phyloP scores from a whole-genome alignment of 331 rosid genomes.

The Acacia concinna region DNA sequence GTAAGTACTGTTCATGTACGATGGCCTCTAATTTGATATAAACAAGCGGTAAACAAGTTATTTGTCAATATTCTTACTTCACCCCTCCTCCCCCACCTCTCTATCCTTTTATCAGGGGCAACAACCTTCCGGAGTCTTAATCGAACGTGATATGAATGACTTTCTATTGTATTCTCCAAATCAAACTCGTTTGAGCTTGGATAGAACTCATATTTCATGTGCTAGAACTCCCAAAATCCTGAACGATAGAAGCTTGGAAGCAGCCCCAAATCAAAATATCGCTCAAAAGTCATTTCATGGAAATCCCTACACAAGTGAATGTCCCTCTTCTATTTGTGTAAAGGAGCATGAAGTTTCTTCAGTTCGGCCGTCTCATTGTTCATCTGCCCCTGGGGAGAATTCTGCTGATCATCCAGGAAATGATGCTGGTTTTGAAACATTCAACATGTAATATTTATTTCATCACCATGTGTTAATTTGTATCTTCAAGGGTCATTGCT shows the following conservation, averaged over 20 bases:
- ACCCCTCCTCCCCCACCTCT: not conserved
- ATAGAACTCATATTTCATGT: conserved; percentile 37
- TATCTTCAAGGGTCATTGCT: not conserved
- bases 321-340: conserved; percentile 49
- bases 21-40: not conserved
- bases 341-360: conserved; percentile 50
- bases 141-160: conserved; percentile 66
- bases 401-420: conserved; percentile 43
- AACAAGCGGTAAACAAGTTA: not conserved
- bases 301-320: conserved; percentile 40
- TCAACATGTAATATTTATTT: conserved; percentile 61
- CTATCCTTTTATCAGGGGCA: conserved; percentile 42
- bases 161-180: conserved; percentile 53
- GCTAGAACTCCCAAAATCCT: conserved; percentile 47
- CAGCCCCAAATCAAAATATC: conserved; percentile 26
- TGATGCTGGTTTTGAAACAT: conserved; percentile 48
- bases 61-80: conserved; percentile 12
- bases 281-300: conserved; percentile 35
- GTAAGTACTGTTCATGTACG: conserved; percentile 47
- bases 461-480: conserved; percentile 2
- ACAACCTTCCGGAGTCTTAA: conserved; percentile 55
- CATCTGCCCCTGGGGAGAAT: conserved; percentile 48
- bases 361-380: conserved; percentile 45
- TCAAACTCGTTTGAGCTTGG: conserved; percentile 51
- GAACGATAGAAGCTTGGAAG: conserved; percentile 32